Percentiles rank a stretch among this genome's conserved stretches.
phyloP scores from a whole-genome alignment of 495 filamentous ascomycete genomes.

The Platismatia glauca region DNA sequence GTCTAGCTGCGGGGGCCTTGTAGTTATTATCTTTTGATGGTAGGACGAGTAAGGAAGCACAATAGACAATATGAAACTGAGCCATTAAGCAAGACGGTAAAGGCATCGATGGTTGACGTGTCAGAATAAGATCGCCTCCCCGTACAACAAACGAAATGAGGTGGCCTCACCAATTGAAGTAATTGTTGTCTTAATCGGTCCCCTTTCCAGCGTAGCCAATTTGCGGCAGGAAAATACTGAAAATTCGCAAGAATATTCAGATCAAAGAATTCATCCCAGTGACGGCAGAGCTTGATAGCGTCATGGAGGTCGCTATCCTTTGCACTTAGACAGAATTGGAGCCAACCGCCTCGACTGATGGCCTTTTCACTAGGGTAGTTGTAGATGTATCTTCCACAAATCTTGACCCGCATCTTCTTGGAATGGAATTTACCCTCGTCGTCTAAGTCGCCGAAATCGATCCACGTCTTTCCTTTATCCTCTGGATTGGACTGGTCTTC shows the following conservation, averaged over 20 bases:
- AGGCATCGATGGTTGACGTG: background rate
- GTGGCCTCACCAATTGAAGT: constrained; percentile 29
- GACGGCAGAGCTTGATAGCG: constrained; percentile 43
- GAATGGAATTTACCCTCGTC: constrained; percentile 19
- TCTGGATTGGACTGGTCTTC: constrained; percentile 6
- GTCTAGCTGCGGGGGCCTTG: background rate
- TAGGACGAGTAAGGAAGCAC: background rate
- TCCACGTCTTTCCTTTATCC: constrained; percentile 13
- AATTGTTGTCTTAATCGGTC: constrained; percentile 33
- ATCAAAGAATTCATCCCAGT: constrained; percentile 47
- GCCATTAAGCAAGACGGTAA: background rate
- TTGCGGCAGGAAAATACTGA: constrained; percentile 43
- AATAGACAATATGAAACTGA: background rate
- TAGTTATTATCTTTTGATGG: background rate
- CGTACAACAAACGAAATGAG: background rate
- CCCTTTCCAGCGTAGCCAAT: constrained; percentile 37
- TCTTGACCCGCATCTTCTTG: constrained; percentile 36
- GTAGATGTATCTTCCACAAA: constrained; percentile 46
- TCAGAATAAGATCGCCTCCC: background rate
- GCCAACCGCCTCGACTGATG: constrained; percentile 44
- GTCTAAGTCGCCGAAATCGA: constrained; percentile 24
- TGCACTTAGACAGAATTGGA: constrained; percentile 46
- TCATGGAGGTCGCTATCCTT: constrained; percentile 40
- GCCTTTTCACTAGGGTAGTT: constrained; percentile 46
- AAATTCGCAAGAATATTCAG: constrained; percentile 39